phyloP scores from a whole-genome alignment of 208 protist genomes.

The Kentomonas sorsogonicus region DNA sequence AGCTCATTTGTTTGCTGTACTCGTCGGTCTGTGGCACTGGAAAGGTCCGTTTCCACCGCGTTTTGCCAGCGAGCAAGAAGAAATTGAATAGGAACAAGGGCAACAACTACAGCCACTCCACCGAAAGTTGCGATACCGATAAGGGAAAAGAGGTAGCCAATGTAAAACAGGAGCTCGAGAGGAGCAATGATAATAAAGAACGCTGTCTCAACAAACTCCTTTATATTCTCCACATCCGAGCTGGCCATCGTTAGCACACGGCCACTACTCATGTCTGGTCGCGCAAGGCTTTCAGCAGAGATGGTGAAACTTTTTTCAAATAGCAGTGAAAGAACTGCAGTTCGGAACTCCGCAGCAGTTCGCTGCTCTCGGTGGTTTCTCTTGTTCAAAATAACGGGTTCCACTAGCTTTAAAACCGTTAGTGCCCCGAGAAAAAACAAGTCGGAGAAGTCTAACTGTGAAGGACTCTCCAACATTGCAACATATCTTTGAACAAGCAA shows the following conservation, averaged over 20 bases:
- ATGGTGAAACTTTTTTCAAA: conserved; percentile 60
- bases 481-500: conserved; percentile 57
- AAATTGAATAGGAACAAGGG: conserved; percentile 57
- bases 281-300: conserved; percentile 11
- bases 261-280: conserved; percentile 50
- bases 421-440: conserved; percentile 17
- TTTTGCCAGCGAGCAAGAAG: conserved; percentile 31
- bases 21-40: conserved; percentile 62
- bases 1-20: conserved; percentile 84
- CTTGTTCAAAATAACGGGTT: conserved; percentile 22
- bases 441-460: conserved; percentile 64
- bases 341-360: conserved; percentile 32
- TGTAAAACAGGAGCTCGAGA: conserved; percentile 48
- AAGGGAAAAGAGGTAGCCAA: conserved; percentile 38
- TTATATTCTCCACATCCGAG: conserved; percentile 53
- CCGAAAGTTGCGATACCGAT: conserved; percentile 54
- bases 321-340: conserved; percentile 32
- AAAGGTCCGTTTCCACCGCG: conserved; percentile 21
- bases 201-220: conserved; percentile 51
- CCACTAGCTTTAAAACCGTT: conserved; percentile 11
- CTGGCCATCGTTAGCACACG: conserved; percentile 68
- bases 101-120: conserved; percentile 45
- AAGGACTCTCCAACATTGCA: conserved; percentile 52
- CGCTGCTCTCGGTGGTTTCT: conserved; percentile 47
- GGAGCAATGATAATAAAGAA: conserved; percentile 68